These are phyloP conservation scores for Vigna mungo DNA, from an alignment of 306 rosid genomes.

Conservation along the genomic window DNA sequence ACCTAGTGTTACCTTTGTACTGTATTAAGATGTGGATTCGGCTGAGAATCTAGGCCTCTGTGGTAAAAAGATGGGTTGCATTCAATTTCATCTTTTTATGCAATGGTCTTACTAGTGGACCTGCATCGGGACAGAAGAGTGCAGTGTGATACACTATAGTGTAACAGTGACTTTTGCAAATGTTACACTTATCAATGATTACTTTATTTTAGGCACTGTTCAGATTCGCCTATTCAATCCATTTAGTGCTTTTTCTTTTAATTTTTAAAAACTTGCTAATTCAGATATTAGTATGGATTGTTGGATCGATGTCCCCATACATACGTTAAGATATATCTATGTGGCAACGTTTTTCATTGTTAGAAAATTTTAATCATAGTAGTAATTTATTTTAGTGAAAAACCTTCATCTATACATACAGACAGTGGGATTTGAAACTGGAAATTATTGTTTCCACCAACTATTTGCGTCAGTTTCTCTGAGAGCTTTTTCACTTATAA, in stretches of 20 bases:
- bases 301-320: constrained; percentile 29
- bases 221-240: constrained; percentile 48
- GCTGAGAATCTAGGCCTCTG: constrained; percentile 48
- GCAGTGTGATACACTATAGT: constrained; percentile 49
- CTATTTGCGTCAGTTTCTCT: neutral
- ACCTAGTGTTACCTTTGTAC: constrained; percentile 50
- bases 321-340: constrained; percentile 17
- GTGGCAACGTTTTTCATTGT: constrained; percentile 19
- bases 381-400: neutral
- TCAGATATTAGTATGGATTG: neutral
- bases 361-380: neutral
- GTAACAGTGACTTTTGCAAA: constrained; percentile 55
- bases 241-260: constrained; percentile 43
- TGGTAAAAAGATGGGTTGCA: constrained; percentile 60
- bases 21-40: constrained; percentile 49
- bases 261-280: constrained; percentile 14
- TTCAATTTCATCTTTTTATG: constrained; percentile 77
- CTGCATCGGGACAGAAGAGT: constrained; percentile 60
- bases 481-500: neutral
- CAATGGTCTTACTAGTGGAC: constrained; percentile 66
- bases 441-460: constrained; percentile 24
- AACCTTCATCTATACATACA: neutral
- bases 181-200: constrained; percentile 53
- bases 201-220: constrained; percentile 47
- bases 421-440: constrained; percentile 17